Percentiles rank a stretch among this genome's conserved stretches.
These are phyloP conservation scores for Candida smagusa DNA, from an alignment of 1,139 yeast genomes.

Conservation along the genomic window DNA sequence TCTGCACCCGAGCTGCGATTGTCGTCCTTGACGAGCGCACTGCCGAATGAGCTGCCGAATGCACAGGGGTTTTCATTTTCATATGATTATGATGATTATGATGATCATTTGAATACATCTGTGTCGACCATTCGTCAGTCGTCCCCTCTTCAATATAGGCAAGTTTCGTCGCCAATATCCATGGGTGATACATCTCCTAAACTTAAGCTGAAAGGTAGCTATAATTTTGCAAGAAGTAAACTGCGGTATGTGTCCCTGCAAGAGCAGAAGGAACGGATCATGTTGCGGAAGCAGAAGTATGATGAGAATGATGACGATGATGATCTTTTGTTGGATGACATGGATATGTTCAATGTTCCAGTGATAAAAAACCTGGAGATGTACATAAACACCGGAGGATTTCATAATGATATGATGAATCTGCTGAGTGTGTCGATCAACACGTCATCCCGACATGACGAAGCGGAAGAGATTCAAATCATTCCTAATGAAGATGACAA, in stretches of 20 bases:
- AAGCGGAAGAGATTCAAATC: conserved; percentile 1
- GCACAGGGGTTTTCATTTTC: not conserved
- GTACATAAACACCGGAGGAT: conserved; percentile 17
- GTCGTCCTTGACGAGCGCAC: conserved; percentile 33
- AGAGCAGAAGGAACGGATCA: conserved; percentile 39
- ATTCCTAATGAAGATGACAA: conserved; percentile 28
- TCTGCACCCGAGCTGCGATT: conserved; percentile 30
- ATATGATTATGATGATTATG: conserved; percentile 8
- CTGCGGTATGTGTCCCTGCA: conserved; percentile 33
- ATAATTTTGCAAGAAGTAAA: conserved; percentile 24
- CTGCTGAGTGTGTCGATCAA: conserved; percentile 1
- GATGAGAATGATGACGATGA: conserved; percentile 42
- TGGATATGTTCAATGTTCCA: conserved; percentile 46
- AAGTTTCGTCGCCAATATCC: not conserved
- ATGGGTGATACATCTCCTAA: conserved; percentile 11
- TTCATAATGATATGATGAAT: conserved; percentile 9
- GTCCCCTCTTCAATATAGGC: conserved; percentile 1
- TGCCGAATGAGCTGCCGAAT: conserved; percentile 5
- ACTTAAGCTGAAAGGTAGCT: not conserved
- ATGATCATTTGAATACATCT: conserved; percentile 17
- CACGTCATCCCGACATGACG: not conserved
- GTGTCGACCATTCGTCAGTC: conserved; percentile 20
- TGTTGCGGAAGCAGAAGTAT: conserved; percentile 38
- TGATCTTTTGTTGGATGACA: conserved; percentile 36
- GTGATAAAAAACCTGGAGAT: conserved; percentile 36